phyloP scores from a whole-genome alignment of 805 yeast species.

The Wickerhamomyces xylosicus region DNA sequence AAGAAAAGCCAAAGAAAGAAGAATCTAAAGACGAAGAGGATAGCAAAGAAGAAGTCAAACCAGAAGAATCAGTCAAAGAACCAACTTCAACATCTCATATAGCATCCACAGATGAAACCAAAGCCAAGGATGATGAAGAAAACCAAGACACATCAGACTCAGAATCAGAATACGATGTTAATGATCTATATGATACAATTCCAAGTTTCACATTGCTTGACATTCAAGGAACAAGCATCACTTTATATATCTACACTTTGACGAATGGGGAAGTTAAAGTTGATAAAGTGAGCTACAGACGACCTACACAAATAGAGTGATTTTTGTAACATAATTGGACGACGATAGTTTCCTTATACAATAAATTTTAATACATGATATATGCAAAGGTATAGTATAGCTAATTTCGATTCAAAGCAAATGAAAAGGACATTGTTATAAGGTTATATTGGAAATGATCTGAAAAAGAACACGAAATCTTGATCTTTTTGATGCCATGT shows the following conservation, averaged over 20 bases:
- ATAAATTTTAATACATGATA: too few relatives aligned
- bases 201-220: conserved; percentile 90
- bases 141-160: conserved; percentile 14
- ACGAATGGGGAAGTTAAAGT: conserved; percentile 80
- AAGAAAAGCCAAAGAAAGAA: conserved; percentile 31
- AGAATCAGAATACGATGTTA: conserved; percentile 14
- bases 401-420: too few relatives aligned
- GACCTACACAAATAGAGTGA: conserved; percentile 13
- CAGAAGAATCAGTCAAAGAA: neutral
- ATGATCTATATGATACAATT: conserved; percentile 21
- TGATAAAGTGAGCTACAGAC: conserved; percentile 69
- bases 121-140: conserved; percentile 12
- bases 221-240: conserved; percentile 68
- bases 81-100: neutral
- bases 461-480: too few relatives aligned
- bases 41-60: conserved; percentile 4
- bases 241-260: conserved; percentile 76
- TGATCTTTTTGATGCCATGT: too few relatives aligned
- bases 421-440: too few relatives aligned
- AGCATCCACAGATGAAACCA: conserved; percentile 17
- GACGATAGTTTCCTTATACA: too few relatives aligned
- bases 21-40: conserved; percentile 20
- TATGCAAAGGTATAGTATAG: too few relatives aligned
- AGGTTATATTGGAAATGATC: too few relatives aligned
- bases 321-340: too few relatives aligned